phyloP scores from a whole-genome alignment of 257 asterid genomes.

The Prunella vulgaris region DNA sequence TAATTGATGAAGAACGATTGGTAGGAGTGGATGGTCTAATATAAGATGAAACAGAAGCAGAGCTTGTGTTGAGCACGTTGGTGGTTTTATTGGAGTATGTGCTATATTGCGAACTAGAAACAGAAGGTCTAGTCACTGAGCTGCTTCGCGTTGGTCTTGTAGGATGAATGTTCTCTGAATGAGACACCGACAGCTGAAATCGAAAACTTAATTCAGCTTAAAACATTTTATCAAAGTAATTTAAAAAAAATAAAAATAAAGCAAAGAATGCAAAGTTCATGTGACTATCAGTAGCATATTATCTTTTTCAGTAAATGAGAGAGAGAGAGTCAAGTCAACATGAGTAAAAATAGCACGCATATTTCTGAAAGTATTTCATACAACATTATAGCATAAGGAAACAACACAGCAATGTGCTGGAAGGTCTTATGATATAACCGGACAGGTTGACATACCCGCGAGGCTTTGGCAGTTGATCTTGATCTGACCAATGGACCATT shows the following conservation, averaged over 20 bases:
- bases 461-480: constrained; percentile 67
- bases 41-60: constrained; percentile 93
- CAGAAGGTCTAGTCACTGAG: constrained; percentile 82
- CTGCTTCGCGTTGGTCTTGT: constrained; percentile 70
- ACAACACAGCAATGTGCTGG: constrained; percentile 2
- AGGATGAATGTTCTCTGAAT: constrained; percentile 69
- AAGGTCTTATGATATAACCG: constrained; percentile 12
- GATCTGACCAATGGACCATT: constrained; percentile 63
- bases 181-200: constrained; percentile 86
- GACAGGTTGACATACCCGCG: constrained; percentile 63
- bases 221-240: background rate
- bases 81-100: constrained; percentile 63
- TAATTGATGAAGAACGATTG: constrained; percentile 59
- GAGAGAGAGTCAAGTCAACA: constrained; percentile 1
- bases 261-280: background rate
- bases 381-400: constrained; percentile 2
- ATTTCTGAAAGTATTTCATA: background rate
- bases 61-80: constrained; percentile 82
- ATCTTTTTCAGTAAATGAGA: background rate
- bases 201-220: background rate
- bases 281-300: background rate
- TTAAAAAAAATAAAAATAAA: background rate
- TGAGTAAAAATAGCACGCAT: constrained; percentile 1
- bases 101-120: constrained; percentile 64
- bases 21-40: constrained; percentile 93